A percentile compares a stretch with the other conserved stretches of the same genome.
These are phyloP conservation scores for Mortierella sp. DNA, from an alignment of 371 early-diverging fungal genomes.

Conservation along the genomic window DNA sequence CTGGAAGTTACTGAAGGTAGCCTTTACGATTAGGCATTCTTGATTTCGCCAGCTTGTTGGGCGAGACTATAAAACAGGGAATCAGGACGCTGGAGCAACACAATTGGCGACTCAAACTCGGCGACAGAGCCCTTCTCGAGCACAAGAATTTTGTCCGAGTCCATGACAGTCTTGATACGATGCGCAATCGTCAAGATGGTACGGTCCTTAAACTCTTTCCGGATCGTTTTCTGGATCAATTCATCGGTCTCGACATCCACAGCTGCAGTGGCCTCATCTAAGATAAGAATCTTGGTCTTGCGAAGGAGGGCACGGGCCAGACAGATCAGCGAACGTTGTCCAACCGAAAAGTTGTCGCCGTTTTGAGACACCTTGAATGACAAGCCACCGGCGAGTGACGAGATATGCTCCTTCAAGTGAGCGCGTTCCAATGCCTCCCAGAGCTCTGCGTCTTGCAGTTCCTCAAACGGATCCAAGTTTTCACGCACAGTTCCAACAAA, in stretches of 20 bases:
- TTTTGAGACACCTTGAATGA: constrained; percentile 58
- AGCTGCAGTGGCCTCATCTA: constrained; percentile 98
- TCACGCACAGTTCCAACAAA: constrained; percentile 72
- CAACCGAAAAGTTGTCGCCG: constrained; percentile 76
- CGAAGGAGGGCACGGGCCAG: constrained; percentile 79
- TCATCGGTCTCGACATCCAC: constrained; percentile 92
- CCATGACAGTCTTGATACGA: constrained; percentile 73
- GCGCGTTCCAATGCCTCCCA: constrained; percentile 72
- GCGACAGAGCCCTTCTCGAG: constrained; percentile 58
- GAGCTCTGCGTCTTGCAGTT: constrained; percentile 66
- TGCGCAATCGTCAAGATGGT: constrained; percentile 78
- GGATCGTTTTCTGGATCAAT: constrained; percentile 88
- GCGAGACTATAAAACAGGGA: constrained; percentile 82
- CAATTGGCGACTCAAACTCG: constrained; percentile 58
- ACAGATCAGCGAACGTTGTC: constrained; percentile 75
- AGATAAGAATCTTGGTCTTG: constrained; percentile 80
- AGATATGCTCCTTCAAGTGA: constrained; percentile 54
- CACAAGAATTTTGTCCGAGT: constrained; percentile 57
- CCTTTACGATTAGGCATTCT: neutral
- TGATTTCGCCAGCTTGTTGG: constrained; percentile 71
- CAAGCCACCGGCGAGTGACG: constrained; percentile 57
- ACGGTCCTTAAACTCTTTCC: constrained; percentile 76
- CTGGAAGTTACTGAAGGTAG: neutral
- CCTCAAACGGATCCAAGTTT: constrained; percentile 74
- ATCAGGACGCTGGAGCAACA: constrained; percentile 58